These are phyloP conservation scores for Trichoderma endophyticum DNA, from an alignment of 2,329 filamentous ascomycete species.

Conservation along the genomic window DNA sequence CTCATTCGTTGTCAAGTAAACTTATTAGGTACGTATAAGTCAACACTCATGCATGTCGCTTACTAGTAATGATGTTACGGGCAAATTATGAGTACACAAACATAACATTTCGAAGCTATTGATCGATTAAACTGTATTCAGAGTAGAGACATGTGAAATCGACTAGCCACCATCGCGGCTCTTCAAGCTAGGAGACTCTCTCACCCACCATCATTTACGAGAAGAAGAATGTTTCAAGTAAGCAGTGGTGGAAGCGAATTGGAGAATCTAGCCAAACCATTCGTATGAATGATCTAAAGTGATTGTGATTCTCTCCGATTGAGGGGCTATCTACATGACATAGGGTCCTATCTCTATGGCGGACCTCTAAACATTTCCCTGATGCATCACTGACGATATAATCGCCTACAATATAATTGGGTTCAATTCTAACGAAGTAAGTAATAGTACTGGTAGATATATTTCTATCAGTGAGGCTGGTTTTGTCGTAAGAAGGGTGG, in stretches of 20 bases:
- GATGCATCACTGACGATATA: too few relatives aligned
- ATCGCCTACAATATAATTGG: too few relatives aligned
- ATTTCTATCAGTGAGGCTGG: too few relatives aligned
- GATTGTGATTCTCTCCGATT: background rate
- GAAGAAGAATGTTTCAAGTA: background rate
- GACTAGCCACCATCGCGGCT: background rate
- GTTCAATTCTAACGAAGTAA: too few relatives aligned
- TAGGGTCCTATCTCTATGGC: too few relatives aligned
- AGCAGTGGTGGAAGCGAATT: background rate
- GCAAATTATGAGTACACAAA: background rate
- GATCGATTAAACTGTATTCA: background rate
- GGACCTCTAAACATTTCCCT: too few relatives aligned
- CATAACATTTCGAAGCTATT: background rate
- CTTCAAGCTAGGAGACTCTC: too few relatives aligned
- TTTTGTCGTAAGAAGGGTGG: too few relatives aligned
- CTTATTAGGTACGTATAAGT: background rate
- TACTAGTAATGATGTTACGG: background rate
- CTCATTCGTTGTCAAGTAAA: background rate
- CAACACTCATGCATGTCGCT: background rate
- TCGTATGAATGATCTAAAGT: too few relatives aligned
- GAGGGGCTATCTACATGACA: background rate
- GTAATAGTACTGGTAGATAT: too few relatives aligned
- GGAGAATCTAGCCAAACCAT: background rate
- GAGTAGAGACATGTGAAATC: background rate
- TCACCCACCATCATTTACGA: background rate